Base-by-base conservation (phyloP, 2,329 filamentous ascomycete genomes). In the Lachnellula occidentalis region DNA sequence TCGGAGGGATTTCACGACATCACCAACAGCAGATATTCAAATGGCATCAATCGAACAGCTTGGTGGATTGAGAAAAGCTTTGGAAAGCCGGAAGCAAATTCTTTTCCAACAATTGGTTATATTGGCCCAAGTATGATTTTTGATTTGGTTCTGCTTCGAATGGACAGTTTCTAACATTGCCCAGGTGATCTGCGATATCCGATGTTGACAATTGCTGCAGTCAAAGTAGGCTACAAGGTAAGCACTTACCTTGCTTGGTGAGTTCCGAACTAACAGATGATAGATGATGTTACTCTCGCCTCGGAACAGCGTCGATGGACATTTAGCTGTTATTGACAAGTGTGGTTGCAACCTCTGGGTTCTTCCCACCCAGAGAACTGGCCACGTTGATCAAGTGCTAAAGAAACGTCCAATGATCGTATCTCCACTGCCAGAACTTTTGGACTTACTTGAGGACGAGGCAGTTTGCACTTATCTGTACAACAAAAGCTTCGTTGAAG, bases 251-350 rank as follows among this genome's bases (percentile, higher is more conserved):
- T 5, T 41, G 11, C 14, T n/a, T 5, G 15, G 39, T n/a, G 15
- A 42, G 17, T 39, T 11, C 36, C 9, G 24, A 11, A 7, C 31
- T 49, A 39, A 52, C 5, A 15, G n/a, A 15, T 50, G 15, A 36
- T 31, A 71, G 70, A 67, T 67, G 7, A 54, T 73, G 8, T 70
- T 72, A 34, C 58, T 68, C 1, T 72, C 71, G 0, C 71, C 71
- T 1, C 68, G 67, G 42, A 73, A 73, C 45, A 73, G 61, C 22
- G 57, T 65, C 0, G 65, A 66, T 5, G 71, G 67, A 0, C 66
- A 68, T 0, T 34, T 72, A 5, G 67, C 69, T 1, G 64, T 73
- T 27, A 1, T 60, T 73, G 2, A 57, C 70, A 27, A 61, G 67
- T 12, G 58, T 66, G 2, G 57, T 27, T 27, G 24, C 24, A 27